phyloP scores from a whole-genome alignment of 495 filamentous ascomycete species.

The Xylaria scruposa region DNA sequence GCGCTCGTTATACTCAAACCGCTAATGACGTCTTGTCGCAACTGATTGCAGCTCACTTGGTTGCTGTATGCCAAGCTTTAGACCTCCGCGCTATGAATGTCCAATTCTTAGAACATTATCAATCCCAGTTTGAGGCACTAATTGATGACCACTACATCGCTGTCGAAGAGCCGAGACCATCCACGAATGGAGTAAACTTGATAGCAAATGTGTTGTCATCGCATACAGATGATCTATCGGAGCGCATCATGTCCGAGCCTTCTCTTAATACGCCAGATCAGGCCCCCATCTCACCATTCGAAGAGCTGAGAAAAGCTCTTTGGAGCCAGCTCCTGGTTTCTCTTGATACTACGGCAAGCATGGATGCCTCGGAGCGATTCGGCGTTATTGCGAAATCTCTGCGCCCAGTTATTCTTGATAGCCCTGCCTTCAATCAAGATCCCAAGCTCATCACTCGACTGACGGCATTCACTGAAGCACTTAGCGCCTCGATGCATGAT shows the following conservation, averaged over 20 bases:
- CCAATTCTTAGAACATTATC: slow-evolving; percentile 19
- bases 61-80: slow-evolving; percentile 55
- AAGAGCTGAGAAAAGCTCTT: not conserved
- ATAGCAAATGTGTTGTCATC: not conserved
- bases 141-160: not conserved
- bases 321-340: slow-evolving; percentile 1
- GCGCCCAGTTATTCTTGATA: not conserved
- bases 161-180: not conserved
- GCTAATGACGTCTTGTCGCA: slow-evolving; percentile 60
- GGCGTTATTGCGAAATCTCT: slow-evolving; percentile 6
- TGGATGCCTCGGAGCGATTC: not conserved
- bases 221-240: not conserved
- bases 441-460: not conserved
- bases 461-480: not conserved
- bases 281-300: not conserved
- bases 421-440: not conserved
- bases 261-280: not conserved
- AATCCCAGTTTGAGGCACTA: not conserved
- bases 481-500: not conserved
- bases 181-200: not conserved
- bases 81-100: slow-evolving; percentile 45
- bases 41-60: slow-evolving; percentile 57
- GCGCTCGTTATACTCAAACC: slow-evolving; percentile 57
- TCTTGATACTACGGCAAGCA: slow-evolving; percentile 8
- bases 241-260: not conserved